Evolutionary conservation across 192 early-diverging fungal species (phyloP), one percentile per base, ranked within the genome.

Genomic region (Coemansia sp.): DNA sequence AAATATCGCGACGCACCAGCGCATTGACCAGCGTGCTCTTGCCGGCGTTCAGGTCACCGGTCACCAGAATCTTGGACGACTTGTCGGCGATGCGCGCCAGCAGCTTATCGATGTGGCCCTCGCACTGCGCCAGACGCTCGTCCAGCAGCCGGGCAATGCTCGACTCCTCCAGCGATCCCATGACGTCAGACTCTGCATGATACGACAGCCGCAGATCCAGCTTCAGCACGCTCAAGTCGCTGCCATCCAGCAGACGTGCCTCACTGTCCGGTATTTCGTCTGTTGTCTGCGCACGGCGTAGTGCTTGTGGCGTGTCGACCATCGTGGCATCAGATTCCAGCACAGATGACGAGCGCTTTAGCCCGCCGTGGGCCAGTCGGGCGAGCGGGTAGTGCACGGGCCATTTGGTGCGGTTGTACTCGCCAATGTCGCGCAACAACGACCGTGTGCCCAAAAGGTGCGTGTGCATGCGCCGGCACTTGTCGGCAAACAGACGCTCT

Each of bases 1-100:
- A 85, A 14, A 99, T 86, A 57, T 93, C 89, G 45, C 90, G 84
- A 37, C 94, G 87, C 60, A 99, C 84, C 48, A 99, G 80, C 27
- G 97, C 92, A 68, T 99, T 99, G 25, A 99, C 95, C 68, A 99
- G 93, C 8, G 97, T 98, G 43, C 87, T 90, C 81, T 99, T 99
- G 51, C 97, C 97, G 10, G 95, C 94, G 65, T 99, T 99, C 60
- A 99, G 76, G 77, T 99, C 97, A 56, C 97, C 97, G 12, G 95
- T 97, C 51, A 99, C 94, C 17, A 99, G 80, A 9, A 99, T 94
- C 77, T 92, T 92, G 43, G 94, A 96, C 23, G 89, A 88, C 55
- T 86, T 92, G 82, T 99, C 97, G 5, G 88, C 84, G 23, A 97
- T 90, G 38, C 97, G 90, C 35, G 85, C 81, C 61, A 90, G 76